Percentiles rank a stretch among this genome's conserved stretches.
phyloP scores from a whole-genome alignment of 495 filamentous ascomycete species.

The Penicillium riverlandense region DNA sequence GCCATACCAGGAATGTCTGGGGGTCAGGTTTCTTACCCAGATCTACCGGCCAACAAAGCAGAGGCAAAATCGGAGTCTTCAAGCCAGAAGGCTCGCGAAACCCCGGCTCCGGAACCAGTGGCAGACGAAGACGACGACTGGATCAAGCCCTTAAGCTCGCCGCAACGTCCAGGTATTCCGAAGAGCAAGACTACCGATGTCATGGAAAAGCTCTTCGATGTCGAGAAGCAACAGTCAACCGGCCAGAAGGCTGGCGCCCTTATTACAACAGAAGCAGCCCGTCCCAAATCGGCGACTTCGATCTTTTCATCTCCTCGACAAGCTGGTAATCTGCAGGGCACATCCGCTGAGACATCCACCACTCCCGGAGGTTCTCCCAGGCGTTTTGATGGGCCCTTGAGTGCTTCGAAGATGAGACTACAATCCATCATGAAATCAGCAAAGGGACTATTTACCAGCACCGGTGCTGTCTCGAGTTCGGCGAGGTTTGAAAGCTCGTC shows the following conservation, averaged over 20 bases:
- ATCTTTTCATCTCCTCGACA: slow-evolving; percentile 41
- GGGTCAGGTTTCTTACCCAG: slow-evolving; percentile 46
- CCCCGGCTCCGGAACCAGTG: slow-evolving; percentile 12
- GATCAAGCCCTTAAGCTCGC: slow-evolving; percentile 58
- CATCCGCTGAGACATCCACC: slow-evolving; percentile 49
- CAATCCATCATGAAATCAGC: slow-evolving; percentile 83
- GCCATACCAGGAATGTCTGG: slow-evolving; percentile 31
- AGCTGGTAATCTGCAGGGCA: slow-evolving; percentile 49
- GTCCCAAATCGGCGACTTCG: slow-evolving; percentile 40
- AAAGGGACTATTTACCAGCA: slow-evolving; percentile 73
- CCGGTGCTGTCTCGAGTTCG: slow-evolving; percentile 52
- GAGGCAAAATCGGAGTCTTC: slow-evolving; percentile 23
- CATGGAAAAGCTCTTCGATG: slow-evolving; percentile 43
- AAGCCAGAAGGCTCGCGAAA: slow-evolving; percentile 19
- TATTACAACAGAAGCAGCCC: slow-evolving; percentile 14
- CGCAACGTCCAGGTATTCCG: slow-evolving; percentile 36
- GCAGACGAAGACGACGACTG: slow-evolving; percentile 73
- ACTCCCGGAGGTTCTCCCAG: slow-evolving; percentile 69
- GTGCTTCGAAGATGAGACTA: slow-evolving; percentile 80
- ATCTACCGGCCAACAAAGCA: slow-evolving; percentile 39
- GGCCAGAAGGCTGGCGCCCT: slow-evolving; percentile 5
- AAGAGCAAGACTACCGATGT: slow-evolving; percentile 55
- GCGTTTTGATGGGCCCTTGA: slow-evolving; percentile 70
- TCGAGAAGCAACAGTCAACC: slow-evolving; percentile 3
- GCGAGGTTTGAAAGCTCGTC: slow-evolving; percentile 57